Percentiles rank a stretch among this genome's conserved stretches.
Conservation (phyloP, 192 early-diverging fungal genomes). For the Chytriomyces confervae region DNA sequence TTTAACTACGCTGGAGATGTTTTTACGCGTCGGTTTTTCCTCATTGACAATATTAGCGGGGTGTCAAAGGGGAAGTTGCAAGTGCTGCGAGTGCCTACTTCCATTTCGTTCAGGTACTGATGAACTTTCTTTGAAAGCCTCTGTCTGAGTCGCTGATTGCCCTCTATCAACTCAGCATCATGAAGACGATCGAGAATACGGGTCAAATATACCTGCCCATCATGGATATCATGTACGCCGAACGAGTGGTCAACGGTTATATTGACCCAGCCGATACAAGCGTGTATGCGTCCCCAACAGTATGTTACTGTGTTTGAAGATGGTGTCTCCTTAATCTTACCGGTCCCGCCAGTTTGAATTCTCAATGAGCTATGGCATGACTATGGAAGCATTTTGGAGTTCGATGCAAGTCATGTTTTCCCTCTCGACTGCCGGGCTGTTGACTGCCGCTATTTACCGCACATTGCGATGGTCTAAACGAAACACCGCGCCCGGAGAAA, state of each 20-base stretch:
- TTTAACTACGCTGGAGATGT: conserved; percentile 31
- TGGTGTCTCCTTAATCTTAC: conserved; percentile 4
- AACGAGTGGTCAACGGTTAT: conserved; percentile 36
- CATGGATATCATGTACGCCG: conserved; percentile 56
- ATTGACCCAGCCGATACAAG: conserved; percentile 24
- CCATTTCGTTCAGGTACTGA: conserved; percentile 47
- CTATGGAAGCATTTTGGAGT: conserved; percentile 35
- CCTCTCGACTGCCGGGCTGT: conserved; percentile 35
- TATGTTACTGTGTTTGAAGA: conserved; percentile 3
- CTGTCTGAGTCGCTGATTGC: neutral
- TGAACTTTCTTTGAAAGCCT: neutral
- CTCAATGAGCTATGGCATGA: conserved; percentile 38
- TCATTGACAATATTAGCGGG: conserved; percentile 55
- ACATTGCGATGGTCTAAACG: conserved; percentile 50
- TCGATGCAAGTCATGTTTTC: conserved; percentile 49
- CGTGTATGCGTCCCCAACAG: conserved; percentile 22
- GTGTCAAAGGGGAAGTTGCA: conserved; percentile 42
- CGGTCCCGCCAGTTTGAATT: conserved; percentile 38
- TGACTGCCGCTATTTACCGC: conserved; percentile 39
- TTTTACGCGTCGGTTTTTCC: conserved; percentile 53
- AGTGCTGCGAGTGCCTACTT: conserved; percentile 44
- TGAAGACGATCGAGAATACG: conserved; percentile 6
- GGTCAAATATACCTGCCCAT: conserved; percentile 55
- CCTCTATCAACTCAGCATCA: neutral
- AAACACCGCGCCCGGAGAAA: conserved; percentile 45